These are phyloP conservation scores for Globomyces pollinis-pini DNA, from an alignment of 192 early-diverging fungal species.

Conservation along the genomic window DNA sequence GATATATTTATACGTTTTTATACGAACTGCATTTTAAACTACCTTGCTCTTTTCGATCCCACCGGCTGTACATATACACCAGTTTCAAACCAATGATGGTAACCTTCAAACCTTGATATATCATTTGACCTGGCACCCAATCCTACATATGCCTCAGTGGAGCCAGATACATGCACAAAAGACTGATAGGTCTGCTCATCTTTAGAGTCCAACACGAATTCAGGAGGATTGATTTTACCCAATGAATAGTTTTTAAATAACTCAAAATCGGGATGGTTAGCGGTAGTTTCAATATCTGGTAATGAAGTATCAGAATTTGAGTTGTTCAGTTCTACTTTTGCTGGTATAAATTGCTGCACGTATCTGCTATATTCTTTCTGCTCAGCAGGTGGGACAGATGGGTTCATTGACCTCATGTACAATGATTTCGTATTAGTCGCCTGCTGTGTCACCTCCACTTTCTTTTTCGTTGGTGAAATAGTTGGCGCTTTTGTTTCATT, in stretches of 20 bases:
- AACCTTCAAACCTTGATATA: not conserved
- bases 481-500: not conserved
- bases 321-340: too few species aligned
- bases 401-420: constrained; percentile 36
- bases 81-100: constrained; percentile 4
- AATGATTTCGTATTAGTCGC: constrained; percentile 31
- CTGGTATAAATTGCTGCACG: too few species aligned
- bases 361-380: constrained; percentile 45
- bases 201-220: not conserved
- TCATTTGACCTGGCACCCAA: not conserved
- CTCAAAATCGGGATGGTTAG: constrained; percentile 16
- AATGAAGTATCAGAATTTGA: too few species aligned
- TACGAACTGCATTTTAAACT: too few species aligned
- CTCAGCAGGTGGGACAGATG: constrained; percentile 37
- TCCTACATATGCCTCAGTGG: not conserved
- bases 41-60: too few species aligned
- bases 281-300: not conserved
- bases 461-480: not conserved
- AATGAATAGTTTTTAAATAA: constrained; percentile 4
- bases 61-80: not conserved
- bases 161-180: constrained; percentile 1
- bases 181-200: not conserved
- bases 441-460: too few species aligned
- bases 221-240: not conserved
- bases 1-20: too few species aligned